Percentiles rank a stretch among this genome's conserved stretches.
phyloP scores from a whole-genome alignment of 805 yeast species.

The Wickerhamomyces xylosicus region DNA sequence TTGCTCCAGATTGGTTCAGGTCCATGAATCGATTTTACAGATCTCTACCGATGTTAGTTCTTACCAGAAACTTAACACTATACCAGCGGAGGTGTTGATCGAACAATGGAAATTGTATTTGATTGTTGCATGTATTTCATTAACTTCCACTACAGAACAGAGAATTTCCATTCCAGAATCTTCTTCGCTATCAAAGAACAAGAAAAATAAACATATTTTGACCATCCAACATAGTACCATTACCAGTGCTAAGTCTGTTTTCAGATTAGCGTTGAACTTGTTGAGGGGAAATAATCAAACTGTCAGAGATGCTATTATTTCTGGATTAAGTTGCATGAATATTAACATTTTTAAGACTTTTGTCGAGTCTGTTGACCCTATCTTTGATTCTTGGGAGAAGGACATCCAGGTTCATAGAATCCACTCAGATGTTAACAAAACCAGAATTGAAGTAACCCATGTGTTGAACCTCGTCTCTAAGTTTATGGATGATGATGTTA shows the following conservation, averaged over 20 bases:
- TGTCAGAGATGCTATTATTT: slow-evolving; percentile 78
- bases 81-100: slow-evolving; percentile 60
- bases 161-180: slow-evolving; percentile 51
- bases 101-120: slow-evolving; percentile 86
- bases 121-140: slow-evolving; percentile 83
- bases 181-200: slow-evolving; percentile 50
- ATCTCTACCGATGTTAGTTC: slow-evolving; percentile 34
- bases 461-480: slow-evolving; percentile 61
- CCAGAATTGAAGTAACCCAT: slow-evolving; percentile 72
- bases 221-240: slow-evolving; percentile 85
- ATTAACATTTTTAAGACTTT: slow-evolving; percentile 80
- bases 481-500: slow-evolving; percentile 38
- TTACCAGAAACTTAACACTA: slow-evolving; percentile 18
- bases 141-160: slow-evolving; percentile 86
- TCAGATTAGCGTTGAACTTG: slow-evolving; percentile 78
- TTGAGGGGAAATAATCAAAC: slow-evolving; percentile 57
- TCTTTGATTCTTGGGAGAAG: slow-evolving; percentile 46
- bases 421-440: slow-evolving; percentile 28
- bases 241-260: slow-evolving; percentile 84
- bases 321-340: slow-evolving; percentile 83
- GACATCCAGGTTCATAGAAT: slow-evolving; percentile 25
- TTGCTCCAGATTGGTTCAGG: slow-evolving; percentile 78
- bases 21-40: slow-evolving; percentile 58
- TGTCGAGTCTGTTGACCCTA: slow-evolving; percentile 61
- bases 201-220: slow-evolving; percentile 67